phyloP scores from a whole-genome alignment of 2,329 filamentous ascomycete species.

The Fusarium sp. region DNA sequence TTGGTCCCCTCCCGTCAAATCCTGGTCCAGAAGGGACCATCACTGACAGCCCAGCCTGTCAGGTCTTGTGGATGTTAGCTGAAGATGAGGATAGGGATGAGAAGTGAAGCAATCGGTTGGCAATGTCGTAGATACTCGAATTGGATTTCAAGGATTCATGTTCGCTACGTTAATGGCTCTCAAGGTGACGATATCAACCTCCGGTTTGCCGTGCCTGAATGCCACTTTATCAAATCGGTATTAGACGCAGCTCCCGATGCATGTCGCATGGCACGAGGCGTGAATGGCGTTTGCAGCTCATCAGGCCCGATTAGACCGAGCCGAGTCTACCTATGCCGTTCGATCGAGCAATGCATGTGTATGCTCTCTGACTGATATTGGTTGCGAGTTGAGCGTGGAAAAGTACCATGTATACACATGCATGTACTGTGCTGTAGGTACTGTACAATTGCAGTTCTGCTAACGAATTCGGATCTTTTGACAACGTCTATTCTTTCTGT shows the following conservation, averaged over 20 bases:
- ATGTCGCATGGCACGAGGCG: constrained; percentile 18
- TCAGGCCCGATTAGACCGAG: constrained; percentile 21
- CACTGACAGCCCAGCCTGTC: neutral
- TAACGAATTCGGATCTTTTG: neutral
- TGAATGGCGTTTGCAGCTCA: constrained; percentile 17
- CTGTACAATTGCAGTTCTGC: neutral
- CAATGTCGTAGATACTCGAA: no score
- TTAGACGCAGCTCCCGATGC: constrained; percentile 7
- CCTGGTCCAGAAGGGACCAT: constrained; percentile 19
- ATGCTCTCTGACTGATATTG: neutral
- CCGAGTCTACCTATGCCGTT: constrained; percentile 21
- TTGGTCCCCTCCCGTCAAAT: constrained; percentile 23
- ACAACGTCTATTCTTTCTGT: neutral
- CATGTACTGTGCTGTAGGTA: no score
- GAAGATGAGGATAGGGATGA: constrained; percentile 5
- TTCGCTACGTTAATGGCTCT: no score
- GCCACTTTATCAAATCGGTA: constrained; percentile 6
- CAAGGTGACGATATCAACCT: neutral
- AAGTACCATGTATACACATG: no score
- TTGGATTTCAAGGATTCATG: no score
- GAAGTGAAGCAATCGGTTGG: constrained; percentile 1
- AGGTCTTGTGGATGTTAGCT: neutral
- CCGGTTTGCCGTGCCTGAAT: neutral
- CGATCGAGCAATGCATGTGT: neutral
- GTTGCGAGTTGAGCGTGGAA: neutral